Percentiles rank a stretch among this genome's conserved stretches.
phyloP scores from a whole-genome alignment of 1,284 basidiomycete genomes.

The Exobasidium rhododendri region DNA sequence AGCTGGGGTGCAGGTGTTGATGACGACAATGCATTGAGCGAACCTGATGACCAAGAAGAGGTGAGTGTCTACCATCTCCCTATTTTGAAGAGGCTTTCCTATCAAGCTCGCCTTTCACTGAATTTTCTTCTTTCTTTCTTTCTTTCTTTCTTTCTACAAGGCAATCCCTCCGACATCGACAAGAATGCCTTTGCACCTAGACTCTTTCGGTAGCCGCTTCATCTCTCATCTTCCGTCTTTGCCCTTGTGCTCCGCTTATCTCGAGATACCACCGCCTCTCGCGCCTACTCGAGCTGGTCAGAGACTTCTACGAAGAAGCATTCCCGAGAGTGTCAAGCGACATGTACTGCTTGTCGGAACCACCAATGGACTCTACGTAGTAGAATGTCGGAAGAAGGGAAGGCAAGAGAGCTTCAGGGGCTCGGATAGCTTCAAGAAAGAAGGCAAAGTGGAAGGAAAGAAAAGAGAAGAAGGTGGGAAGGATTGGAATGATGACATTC shows the following conservation, averaged over 20 bases:
- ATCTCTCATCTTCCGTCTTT: constrained; percentile 34
- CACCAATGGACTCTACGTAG: constrained; percentile 28
- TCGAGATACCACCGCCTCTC: constrained; percentile 19
- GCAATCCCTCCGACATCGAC: background rate
- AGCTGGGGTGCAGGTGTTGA: constrained; percentile 15
- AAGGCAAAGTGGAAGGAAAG: background rate
- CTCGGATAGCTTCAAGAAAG: background rate
- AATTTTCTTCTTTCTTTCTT: constrained; percentile 1
- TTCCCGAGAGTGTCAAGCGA: constrained; percentile 6
- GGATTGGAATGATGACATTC: constrained; percentile 28
- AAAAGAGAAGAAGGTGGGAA: background rate
- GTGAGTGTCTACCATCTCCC: background rate
- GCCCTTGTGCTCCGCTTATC: constrained; percentile 32
- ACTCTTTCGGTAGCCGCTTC: constrained; percentile 35
- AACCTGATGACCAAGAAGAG: constrained; percentile 7
- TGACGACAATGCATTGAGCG: constrained; percentile 10
- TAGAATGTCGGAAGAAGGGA: constrained; percentile 14
- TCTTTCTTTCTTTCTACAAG: too few relatives aligned
- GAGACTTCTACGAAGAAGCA: constrained; percentile 1
- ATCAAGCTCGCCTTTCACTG: background rate
- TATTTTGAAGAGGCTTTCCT: background rate
- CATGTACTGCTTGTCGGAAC: constrained; percentile 27
- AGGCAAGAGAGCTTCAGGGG: background rate
- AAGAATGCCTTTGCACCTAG: constrained; percentile 22
- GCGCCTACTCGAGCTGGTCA: background rate